Base-by-base conservation (phyloP, 345 rosid genomes). In the Balakata baccata region DNA sequence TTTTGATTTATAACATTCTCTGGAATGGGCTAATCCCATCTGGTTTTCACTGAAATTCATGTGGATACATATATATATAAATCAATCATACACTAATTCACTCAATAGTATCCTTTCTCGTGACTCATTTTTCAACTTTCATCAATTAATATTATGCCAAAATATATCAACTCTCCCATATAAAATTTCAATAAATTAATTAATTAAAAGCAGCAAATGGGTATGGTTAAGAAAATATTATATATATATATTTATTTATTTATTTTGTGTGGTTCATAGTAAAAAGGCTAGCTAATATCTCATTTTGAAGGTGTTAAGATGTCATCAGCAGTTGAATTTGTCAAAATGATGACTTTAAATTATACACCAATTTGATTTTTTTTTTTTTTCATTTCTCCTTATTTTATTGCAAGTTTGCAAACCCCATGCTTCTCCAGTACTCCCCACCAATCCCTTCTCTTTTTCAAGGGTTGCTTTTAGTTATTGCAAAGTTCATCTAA, bases 1-100 rank as follows among this genome's bases (percentile, higher is more conserved):
- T 18, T 52, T 29, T 61, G 5, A 46, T 45, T 49, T 68, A 60
- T 65, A 75, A 81, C 85, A 79, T 84, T 81, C 83, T 79, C 76
- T 77, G 80, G 22, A 66, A 38, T 11, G 65, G 64, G 20, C 9
- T 67, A 25, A 59, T 45, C 54, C 68, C 73, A 34, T 68, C 63
- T 29, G 46, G 18, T 12, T 69, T 64, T 67, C 80, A 66, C 85
- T 77, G 70, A 77, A 84, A 49, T 79, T 77, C 71, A 69, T 75
- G 79, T 16, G 18, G 53, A 68, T 51, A 0, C 4, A 13, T 23
- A 16, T n/a, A n/a, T n/a, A n/a, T n/a, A n/a, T n/a, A n/a, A n/a
- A n/a, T 2, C 2, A 17, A 53, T 50, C 20, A 63, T 20, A 6
- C 45, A 8, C 2, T 53, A 22, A 57, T 57, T 6, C 61, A 20